Base-by-base conservation (phyloP, 2,329 filamentous ascomycete genomes). In the Fusarium pseudograminearum region DNA sequence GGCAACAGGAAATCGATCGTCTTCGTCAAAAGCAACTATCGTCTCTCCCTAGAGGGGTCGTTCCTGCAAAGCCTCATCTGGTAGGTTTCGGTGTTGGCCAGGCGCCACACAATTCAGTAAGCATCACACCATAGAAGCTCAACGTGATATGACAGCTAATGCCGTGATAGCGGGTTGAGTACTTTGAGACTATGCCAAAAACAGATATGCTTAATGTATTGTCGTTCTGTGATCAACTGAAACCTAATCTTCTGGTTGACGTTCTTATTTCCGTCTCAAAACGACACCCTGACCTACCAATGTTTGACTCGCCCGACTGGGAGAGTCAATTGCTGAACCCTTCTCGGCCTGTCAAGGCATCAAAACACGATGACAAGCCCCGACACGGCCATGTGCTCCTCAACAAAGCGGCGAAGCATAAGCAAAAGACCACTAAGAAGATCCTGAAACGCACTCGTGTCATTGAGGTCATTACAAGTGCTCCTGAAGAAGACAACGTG, bases 281-380 rank as follows among this genome's bases (percentile, higher is more conserved):
- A 58, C 80, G 76, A 47, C 80, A 83, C 41, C 79, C 81, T 1
- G 76, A 80, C n/a, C 74, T 83, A 4, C 81, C 81, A 24, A 79
- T 83, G 6, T 83, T 83, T 59, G 72, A 78, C 61, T 78, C 78
- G 1, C 81, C 81, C 9, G 78, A 82, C 59, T 83, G 82, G 82
- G 76, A 79, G 31, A 47, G 63, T 16, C 67, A 74, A 34, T 45
- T 74, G 2, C 47, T 65, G 28, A 62, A 52, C 58, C 46, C 55
- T n/a, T 47, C 53, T 51, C 65, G 64, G 33, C 33, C 65, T 36
- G 18, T n/a, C n/a, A 70, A 69, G 20, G 20, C 40, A 41, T 44
- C 67, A 10, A 71, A 60, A 24, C 47, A 65, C 5, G 66, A 60
- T 8, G 72, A 74, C 22, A 73, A 72, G 24, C 67, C 75, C 11